Base-by-base conservation (phyloP, 208 protist species). In the Trypanosoma rangeli region DNA sequence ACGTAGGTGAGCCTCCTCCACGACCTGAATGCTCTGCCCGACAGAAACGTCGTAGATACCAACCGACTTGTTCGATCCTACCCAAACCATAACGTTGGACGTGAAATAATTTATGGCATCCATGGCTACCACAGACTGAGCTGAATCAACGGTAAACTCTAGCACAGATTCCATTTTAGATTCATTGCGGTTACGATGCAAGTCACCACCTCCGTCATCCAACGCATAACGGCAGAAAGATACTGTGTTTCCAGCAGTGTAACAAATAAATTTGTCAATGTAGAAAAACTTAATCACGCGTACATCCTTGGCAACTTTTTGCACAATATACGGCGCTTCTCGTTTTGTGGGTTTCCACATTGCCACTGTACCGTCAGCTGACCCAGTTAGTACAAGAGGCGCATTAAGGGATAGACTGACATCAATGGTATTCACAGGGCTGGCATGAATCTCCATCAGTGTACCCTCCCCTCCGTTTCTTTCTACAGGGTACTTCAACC, bases 81-180 rank as follows among this genome's bases (percentile, higher is more conserved):
- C 81, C 49, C 87, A 64, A 13, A 96, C 66, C 13, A 94, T 65
- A 15, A 96, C 28, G 24, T 82, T 80, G 73, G 85, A 93, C 7
- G 76, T 64, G 54, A 96, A 94, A 59, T 92, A 79, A 60, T 96
- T 96, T 18, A 96, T 78, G 24, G 74, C 76, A 26, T 79, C 83
- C 35, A 92, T 74, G 8, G 80, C 70, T 4, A 79, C 81, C 35
- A 96, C 84, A 33, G 54, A 53, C 56, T 95, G 87, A 1, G 82
- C 70, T 0, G 64, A 67, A n/a, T 69, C 72, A 39, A 39, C 66
- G 50, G 65, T 71, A 26, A 74, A 78, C 29, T 76, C 68, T 31
- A 81, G 42, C 18, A 55, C 48, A 44, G 59, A 57, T 50, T 71
- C 55, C 57, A 74, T 58, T 24, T 20, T 55, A 20, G 73, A 72